These are phyloP conservation scores for Stachybotrys chlorohalonatus DNA, from an alignment of 2,329 filamentous ascomycete species.

Conservation along the genomic window DNA sequence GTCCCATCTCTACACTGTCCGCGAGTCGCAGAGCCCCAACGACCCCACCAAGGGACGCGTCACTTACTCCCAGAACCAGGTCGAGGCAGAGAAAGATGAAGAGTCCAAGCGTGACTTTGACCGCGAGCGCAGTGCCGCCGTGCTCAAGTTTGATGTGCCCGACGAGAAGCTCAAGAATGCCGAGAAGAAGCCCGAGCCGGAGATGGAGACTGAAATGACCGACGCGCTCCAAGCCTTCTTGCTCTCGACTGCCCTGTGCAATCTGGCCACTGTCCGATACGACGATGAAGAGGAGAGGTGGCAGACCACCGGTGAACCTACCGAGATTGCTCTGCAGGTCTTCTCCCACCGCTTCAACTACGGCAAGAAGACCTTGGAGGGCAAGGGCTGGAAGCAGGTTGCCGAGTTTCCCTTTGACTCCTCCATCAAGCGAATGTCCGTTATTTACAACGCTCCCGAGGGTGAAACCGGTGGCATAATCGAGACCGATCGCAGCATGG, in stretches of 20 bases:
- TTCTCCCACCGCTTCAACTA: slow-evolving; percentile 60
- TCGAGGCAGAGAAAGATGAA: slow-evolving; percentile 21
- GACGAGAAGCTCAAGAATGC: slow-evolving; percentile 39
- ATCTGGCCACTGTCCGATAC: slow-evolving; percentile 49
- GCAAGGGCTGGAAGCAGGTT: slow-evolving; percentile 50
- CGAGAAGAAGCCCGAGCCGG: slow-evolving; percentile 20
- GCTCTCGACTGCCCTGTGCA: slow-evolving; percentile 53
- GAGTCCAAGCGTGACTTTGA: slow-evolving; percentile 46
- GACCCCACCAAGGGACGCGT: slow-evolving; percentile 52
- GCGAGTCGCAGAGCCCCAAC: slow-evolving; percentile 49
- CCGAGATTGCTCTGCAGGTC: slow-evolving; percentile 69
- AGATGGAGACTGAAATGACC: slow-evolving; percentile 35
- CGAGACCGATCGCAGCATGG: slow-evolving; percentile 35
- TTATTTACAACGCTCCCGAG: slow-evolving; percentile 51
- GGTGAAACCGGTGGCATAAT: slow-evolving; percentile 27
- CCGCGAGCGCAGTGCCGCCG: slow-evolving; percentile 49
- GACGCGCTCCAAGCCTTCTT: slow-evolving; percentile 42
- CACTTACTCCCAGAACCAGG: slow-evolving; percentile 30
- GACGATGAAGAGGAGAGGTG: slow-evolving; percentile 48
- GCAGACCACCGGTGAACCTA: slow-evolving; percentile 62
- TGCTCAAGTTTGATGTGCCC: slow-evolving; percentile 54
- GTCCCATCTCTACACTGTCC: slow-evolving; percentile 49
- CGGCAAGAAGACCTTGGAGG: slow-evolving; percentile 44
- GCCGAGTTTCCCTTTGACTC: slow-evolving; percentile 75
- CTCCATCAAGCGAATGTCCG: slow-evolving; percentile 70